A percentile compares a stretch with the other conserved stretches of the same genome.
Evolutionary conservation across 2,329 filamentous ascomycete genomes (phyloP).

Genomic region (Huntiella omanensis): DNA sequence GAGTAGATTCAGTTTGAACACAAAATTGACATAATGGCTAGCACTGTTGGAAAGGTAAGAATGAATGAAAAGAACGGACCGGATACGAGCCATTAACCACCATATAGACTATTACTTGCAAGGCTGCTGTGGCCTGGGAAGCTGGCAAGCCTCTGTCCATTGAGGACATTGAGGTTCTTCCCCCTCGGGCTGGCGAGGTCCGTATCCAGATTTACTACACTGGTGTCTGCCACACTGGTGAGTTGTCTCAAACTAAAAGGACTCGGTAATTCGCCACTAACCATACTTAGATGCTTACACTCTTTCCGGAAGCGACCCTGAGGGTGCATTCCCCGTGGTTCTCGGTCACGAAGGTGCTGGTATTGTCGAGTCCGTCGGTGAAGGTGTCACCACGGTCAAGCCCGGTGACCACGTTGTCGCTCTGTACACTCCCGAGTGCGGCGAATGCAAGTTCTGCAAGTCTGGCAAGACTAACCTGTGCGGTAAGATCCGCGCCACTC

Average conservation of each 20-base stretch:
- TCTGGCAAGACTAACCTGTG: constrained; percentile 98
- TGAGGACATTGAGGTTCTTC: constrained; percentile 81
- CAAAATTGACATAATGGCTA: constrained; percentile 9
- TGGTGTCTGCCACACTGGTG: constrained; percentile 95
- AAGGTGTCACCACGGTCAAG: constrained; percentile 90
- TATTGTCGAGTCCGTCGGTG: constrained; percentile 81
- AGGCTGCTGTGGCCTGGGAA: constrained; percentile 96
- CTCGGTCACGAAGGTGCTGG: constrained; percentile 83
- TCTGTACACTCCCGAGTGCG: constrained; percentile 89
- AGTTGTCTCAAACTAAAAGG: background rate
- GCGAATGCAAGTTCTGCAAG: constrained; percentile 98
- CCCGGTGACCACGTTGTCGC: constrained; percentile 79
- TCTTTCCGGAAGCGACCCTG: constrained; percentile 87
- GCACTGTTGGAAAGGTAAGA: constrained; percentile 11
- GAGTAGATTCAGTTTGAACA: background rate
- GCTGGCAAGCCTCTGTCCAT: constrained; percentile 75
- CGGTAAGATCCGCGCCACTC: constrained; percentile 94
- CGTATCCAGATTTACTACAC: constrained; percentile 96
- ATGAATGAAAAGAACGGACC: too few species aligned
- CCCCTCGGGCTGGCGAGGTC: constrained; percentile 83
- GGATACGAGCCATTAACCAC: background rate
- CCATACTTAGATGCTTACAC: constrained; percentile 64
- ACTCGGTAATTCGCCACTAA: background rate
- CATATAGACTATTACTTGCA: constrained; percentile 74
- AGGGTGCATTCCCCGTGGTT: constrained; percentile 80